Evolutionary conservation across 2,329 filamentous ascomycete genomes (phyloP).

Genomic region (Fusarium algeriense): DNA sequence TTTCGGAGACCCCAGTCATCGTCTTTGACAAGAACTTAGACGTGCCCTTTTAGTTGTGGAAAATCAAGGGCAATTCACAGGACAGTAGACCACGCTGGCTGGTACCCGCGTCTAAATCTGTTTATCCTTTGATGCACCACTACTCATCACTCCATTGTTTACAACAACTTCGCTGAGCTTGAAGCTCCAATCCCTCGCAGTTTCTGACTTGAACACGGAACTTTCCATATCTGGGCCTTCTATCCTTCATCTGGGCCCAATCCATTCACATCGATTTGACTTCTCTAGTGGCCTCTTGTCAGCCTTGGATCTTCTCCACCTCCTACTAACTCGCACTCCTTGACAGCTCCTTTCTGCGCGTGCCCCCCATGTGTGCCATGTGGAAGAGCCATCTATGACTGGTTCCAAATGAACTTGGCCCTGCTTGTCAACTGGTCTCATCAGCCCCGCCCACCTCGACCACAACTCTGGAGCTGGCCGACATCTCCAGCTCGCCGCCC

Average conservation of each 20-base stretch:
- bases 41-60: slow-evolving; percentile 19
- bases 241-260: slow-evolving; percentile 26
- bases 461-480: slow-evolving; percentile 59
- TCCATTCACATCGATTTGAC: slow-evolving; percentile 10
- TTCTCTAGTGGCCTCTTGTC: slow-evolving; percentile 23
- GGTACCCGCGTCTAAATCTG: slow-evolving; percentile 39
- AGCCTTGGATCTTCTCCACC: slow-evolving; percentile 29
- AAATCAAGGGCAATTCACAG: slow-evolving; percentile 14
- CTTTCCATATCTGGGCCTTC: slow-evolving; percentile 20
- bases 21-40: slow-evolving; percentile 19
- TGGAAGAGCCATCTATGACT: slow-evolving; percentile 51
- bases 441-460: slow-evolving; percentile 57
- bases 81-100: slow-evolving; percentile 27
- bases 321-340: slow-evolving; percentile 46
- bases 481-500: slow-evolving; percentile 58
- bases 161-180: slow-evolving; percentile 21
- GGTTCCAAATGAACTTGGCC: slow-evolving; percentile 61
- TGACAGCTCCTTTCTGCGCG: slow-evolving; percentile 49
- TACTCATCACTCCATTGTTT: slow-evolving; percentile 2
- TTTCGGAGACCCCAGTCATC: slow-evolving; percentile 10
- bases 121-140: slow-evolving; percentile 15
- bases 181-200: slow-evolving; percentile 1
- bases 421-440: slow-evolving; percentile 57
- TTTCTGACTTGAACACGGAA: slow-evolving; percentile 15
- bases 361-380: slow-evolving; percentile 47